phyloP scores from a whole-genome alignment of 805 yeast species.

The Barnettozyma sucrosica region DNA sequence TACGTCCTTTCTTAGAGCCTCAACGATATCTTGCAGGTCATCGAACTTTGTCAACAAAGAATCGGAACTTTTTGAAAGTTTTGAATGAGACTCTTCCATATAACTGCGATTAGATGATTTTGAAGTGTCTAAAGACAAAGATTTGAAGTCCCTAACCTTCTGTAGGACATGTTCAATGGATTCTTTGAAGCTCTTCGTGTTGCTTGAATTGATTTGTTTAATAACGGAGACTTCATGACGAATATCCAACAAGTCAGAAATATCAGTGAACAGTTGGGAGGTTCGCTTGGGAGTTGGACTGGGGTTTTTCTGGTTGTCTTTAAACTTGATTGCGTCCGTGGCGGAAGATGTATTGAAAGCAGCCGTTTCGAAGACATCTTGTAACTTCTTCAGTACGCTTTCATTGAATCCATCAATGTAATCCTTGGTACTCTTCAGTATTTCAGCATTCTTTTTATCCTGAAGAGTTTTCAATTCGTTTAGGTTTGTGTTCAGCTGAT shows the following conservation, averaged over 20 bases:
- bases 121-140: conserved; percentile 35
- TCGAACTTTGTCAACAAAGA: conserved; percentile 71
- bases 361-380: conserved; percentile 9
- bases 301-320: not conserved
- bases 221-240: conserved; percentile 54
- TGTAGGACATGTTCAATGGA: conserved; percentile 39
- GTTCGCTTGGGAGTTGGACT: conserved; percentile 4
- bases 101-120: conserved; percentile 40
- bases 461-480: conserved; percentile 16
- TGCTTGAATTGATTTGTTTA: conserved; percentile 46
- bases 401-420: conserved; percentile 24
- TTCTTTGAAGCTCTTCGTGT: conserved; percentile 36
- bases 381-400: conserved; percentile 15
- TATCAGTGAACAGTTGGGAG: conserved; percentile 10
- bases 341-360: not conserved
- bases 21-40: conserved; percentile 87
- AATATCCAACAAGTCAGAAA: conserved; percentile 33
- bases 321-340: not conserved
- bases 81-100: conserved; percentile 70
- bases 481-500: conserved; percentile 14
- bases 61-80: conserved; percentile 75
- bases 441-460: conserved; percentile 10
- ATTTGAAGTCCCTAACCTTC: conserved; percentile 48
- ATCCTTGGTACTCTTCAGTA: conserved; percentile 17
- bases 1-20: conserved; percentile 83